A percentile compares a stretch with the other conserved stretches of the same genome.
These are phyloP conservation scores for Lodderomyces orthopsilosis DNA, from an alignment of 1,139 yeast genomes.

Conservation along the genomic window DNA sequence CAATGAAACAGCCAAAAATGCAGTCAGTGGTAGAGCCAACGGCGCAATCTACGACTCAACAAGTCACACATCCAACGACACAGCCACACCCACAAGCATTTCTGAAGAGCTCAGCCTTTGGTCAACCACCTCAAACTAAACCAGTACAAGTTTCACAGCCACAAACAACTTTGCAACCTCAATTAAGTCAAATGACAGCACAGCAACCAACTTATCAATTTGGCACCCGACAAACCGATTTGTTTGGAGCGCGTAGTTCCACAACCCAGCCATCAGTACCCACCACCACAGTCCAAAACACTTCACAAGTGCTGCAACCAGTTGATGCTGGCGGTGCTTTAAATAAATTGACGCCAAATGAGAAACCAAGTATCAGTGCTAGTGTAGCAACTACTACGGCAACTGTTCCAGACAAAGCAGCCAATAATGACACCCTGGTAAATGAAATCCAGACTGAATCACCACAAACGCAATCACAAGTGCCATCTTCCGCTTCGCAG, in stretches of 20 bases:
- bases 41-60: background rate
- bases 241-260: background rate
- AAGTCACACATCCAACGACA: no score
- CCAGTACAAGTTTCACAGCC: slow-evolving; percentile 1
- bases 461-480: background rate
- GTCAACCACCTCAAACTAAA: background rate
- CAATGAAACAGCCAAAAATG: background rate
- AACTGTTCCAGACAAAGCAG: no score
- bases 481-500: no score
- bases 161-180: slow-evolving; percentile 1
- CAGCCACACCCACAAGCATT: background rate
- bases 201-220: background rate
- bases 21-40: background rate
- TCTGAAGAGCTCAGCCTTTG: background rate
- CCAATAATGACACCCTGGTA: no score
- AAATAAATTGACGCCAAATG: no score
- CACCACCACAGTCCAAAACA: background rate
- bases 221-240: background rate
- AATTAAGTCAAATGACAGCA: background rate
- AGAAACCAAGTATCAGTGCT: no score
- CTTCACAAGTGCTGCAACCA: background rate
- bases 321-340: background rate
- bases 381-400: background rate
- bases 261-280: background rate
- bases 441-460: no score